Conservation (phyloP, 2,329 filamentous ascomycete genomes). For the Penicillium sclerotiorum region DNA sequence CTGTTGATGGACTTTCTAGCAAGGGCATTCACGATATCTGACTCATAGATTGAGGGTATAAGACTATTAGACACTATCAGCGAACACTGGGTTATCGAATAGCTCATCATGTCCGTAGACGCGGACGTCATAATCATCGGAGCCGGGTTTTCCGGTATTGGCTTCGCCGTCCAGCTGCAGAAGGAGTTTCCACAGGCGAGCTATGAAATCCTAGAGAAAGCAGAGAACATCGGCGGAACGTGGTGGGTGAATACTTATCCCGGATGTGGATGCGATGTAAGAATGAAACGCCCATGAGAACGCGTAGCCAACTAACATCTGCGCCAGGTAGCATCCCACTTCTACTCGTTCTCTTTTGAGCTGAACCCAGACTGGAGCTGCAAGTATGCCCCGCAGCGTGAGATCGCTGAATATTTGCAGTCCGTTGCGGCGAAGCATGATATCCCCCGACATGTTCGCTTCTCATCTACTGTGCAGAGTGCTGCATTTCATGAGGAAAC, state of each 20-base stretch:
- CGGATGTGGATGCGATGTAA: slow-evolving; percentile 42
- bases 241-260: slow-evolving; percentile 40
- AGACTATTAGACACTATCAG: not conserved
- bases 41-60: too few species aligned
- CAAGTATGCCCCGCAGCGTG: slow-evolving; percentile 26
- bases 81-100: not conserved
- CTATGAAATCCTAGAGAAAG: slow-evolving; percentile 51
- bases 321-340: slow-evolving; percentile 38
- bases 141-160: slow-evolving; percentile 53
- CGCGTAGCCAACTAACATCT: not conserved
- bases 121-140: slow-evolving; percentile 54
- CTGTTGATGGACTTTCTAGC: too few species aligned
- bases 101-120: slow-evolving; percentile 29
- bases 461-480: slow-evolving; percentile 22
- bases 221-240: slow-evolving; percentile 40
- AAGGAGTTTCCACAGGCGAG: slow-evolving; percentile 41
- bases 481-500: slow-evolving; percentile 10
- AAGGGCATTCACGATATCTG: too few species aligned
- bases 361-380: slow-evolving; percentile 45
- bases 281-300: not conserved
- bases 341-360: slow-evolving; percentile 49
- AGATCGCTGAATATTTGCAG: slow-evolving; percentile 37
- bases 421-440: slow-evolving; percentile 24
- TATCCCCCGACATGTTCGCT: slow-evolving; percentile 24
- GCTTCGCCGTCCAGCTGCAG: slow-evolving; percentile 50